These are phyloP conservation scores for Backusella parvicylindrica DNA, from an alignment of 192 early-diverging fungal species.

Conservation along the genomic window DNA sequence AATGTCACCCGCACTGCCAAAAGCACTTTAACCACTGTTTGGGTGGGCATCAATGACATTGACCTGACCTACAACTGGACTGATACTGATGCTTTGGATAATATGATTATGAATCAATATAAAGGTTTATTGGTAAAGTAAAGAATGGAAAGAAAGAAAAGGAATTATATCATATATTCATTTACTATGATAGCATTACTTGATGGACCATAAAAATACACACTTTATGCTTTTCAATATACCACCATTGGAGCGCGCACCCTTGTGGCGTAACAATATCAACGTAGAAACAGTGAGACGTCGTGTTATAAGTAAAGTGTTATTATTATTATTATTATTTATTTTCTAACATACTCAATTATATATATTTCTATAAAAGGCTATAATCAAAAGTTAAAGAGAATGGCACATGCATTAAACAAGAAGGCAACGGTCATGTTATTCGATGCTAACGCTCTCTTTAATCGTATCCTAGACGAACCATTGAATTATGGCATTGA, in stretches of 20 bases:
- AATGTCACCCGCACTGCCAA: not conserved
- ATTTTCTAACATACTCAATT: not conserved
- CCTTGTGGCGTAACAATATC: not conserved
- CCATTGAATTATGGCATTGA: slow-evolving; percentile 3
- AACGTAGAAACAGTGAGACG: not conserved
- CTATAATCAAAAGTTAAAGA: slow-evolving; percentile 12
- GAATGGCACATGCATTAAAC: not conserved
- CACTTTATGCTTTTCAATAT: slow-evolving; percentile 7
- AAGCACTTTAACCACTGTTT: slow-evolving; percentile 4
- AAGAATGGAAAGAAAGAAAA: too few relatives aligned
- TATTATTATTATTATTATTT: not conserved
- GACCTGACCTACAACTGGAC: slow-evolving; percentile 9
- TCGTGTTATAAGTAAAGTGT: slow-evolving; percentile 5
- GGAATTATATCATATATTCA: too few relatives aligned
- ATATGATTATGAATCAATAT: slow-evolving; percentile 9
- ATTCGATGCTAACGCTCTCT: slow-evolving; percentile 7
- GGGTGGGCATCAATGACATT: slow-evolving; percentile 23
- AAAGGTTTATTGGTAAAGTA: slow-evolving; percentile 5
- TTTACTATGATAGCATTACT: too few relatives aligned
- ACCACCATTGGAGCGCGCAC: slow-evolving; percentile 12
- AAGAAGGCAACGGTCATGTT: slow-evolving; percentile 3
- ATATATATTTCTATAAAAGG: not conserved
- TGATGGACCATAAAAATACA: not conserved
- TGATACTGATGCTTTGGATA: not conserved
- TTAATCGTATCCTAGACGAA: slow-evolving; percentile 3